These are phyloP conservation scores for Entamoeba dispar DNA, from an alignment of 208 protist genomes.

Conservation along the genomic window DNA sequence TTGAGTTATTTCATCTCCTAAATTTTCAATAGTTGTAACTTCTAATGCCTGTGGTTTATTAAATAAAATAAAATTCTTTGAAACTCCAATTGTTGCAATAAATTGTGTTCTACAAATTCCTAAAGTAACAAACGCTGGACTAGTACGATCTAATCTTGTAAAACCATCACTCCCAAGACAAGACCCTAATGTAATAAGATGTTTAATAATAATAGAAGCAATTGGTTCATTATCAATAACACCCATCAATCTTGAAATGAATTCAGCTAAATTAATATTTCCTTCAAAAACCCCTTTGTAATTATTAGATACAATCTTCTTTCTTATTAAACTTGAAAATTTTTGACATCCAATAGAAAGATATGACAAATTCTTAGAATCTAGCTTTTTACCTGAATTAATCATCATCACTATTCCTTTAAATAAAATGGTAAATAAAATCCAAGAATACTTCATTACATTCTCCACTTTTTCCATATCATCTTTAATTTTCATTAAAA, in stretches of 20 bases:
- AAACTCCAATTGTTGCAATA: background rate
- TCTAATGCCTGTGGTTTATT: background rate
- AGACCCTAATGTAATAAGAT: background rate
- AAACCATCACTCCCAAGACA: background rate
- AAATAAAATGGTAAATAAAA: background rate
- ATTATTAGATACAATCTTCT: background rate
- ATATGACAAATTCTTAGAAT: background rate
- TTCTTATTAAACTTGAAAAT: background rate
- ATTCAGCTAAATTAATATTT: background rate
- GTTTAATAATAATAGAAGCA: background rate
- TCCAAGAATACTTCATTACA: background rate
- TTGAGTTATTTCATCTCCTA: background rate
- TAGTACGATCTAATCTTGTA: background rate
- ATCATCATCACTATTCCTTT: background rate
- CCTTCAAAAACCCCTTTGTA: background rate
- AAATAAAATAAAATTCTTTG: background rate
- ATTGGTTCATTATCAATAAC: background rate
- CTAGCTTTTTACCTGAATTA: background rate
- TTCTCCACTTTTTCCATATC: background rate
- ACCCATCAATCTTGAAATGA: background rate
- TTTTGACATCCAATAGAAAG: background rate
- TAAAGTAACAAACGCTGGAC: background rate
- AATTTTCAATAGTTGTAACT: background rate
- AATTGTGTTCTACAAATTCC: background rate
- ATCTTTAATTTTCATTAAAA: background rate